Evolutionary conservation across 495 filamentous ascomycete species (phyloP), one percentile per base, ranked within the genome.

Genomic region (Aspergillus baeticus): DNA sequence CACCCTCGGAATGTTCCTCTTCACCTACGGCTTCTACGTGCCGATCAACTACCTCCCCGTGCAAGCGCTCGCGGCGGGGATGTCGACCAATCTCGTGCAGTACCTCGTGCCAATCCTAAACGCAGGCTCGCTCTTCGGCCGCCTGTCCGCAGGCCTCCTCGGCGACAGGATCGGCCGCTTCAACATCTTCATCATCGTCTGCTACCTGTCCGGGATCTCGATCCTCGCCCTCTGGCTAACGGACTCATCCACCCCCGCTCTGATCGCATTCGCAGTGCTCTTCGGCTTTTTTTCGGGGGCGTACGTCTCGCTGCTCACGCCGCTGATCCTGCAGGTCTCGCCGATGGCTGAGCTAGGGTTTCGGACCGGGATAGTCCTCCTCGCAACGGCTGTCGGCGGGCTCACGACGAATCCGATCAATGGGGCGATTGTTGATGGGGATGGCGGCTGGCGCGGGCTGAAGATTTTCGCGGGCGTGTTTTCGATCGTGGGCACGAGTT

Each of bases 341-440:
- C 60, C 63, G 2, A 45, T 59, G 23, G 50, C 51, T 7, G 62
- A 66, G 20, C 60, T 70, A 13, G 69, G 69, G 0, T 62, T 63
- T 15, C 61, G 69, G 10, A 64, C 48, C 3, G 69, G 69, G 0
- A 34, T 65, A 10, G 10, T 63, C 0, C 61, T 65, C 22, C 21
- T 65, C 14, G 60, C 62, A 13, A 55, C 58, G 2, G 59, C 63
- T 2, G 34, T 71, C 14, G 61, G 55, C 18, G 64, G 77, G 0
- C 67, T 91, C 49, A 84, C 80, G 0, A 84, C 83, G 7, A 81
- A 74, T 34, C 88, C 88, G 2, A 88, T 92, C 63, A 86, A 78
- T 10, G 87, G 88, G 4, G 64, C 64, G 0, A 66, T 75, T 17
- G 48, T 69, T 6, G 21, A 42, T 10, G 21, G 42, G 8, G 44